Conservation (phyloP, 345 rosid genomes). For the Acer campestre region DNA sequence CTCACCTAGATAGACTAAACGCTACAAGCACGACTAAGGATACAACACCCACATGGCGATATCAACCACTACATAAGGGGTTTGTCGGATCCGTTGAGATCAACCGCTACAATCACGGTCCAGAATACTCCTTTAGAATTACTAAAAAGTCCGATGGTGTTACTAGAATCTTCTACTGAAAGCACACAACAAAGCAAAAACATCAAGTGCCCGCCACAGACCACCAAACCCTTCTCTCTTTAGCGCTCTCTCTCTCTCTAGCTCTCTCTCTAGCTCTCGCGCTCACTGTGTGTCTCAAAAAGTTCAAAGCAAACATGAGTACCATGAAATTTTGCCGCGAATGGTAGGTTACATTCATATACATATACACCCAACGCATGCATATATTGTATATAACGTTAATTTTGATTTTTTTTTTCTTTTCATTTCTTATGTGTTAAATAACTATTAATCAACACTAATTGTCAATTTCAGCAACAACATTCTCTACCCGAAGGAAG, state of each 20-base stretch:
- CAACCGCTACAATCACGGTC: too few relatives aligned
- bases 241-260: too few relatives aligned
- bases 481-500: slow-evolving; percentile 77
- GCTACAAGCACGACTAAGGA: rapidly evolving
- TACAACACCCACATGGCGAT: too few relatives aligned
- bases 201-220: slow-evolving; percentile 18
- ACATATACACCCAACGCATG: neutral
- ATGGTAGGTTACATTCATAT: slow-evolving; percentile 42
- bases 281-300: neutral
- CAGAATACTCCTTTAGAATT: neutral
- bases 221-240: neutral
- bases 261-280: neutral
- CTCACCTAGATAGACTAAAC: too few relatives aligned
- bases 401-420: neutral
- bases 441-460: too few relatives aligned
- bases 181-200: too few relatives aligned
- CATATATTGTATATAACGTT: neutral
- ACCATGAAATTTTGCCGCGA: slow-evolving; percentile 90
- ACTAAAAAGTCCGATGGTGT: neutral
- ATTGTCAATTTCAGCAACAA: slow-evolving; percentile 54
- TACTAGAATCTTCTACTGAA: too few relatives aligned
- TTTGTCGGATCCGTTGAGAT: too few relatives aligned
- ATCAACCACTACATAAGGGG: too few relatives aligned
- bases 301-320: slow-evolving; percentile 52
- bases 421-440: neutral